Base-by-base conservation (phyloP, 768 basidiomycete genomes). In the Podaxis sp. region DNA sequence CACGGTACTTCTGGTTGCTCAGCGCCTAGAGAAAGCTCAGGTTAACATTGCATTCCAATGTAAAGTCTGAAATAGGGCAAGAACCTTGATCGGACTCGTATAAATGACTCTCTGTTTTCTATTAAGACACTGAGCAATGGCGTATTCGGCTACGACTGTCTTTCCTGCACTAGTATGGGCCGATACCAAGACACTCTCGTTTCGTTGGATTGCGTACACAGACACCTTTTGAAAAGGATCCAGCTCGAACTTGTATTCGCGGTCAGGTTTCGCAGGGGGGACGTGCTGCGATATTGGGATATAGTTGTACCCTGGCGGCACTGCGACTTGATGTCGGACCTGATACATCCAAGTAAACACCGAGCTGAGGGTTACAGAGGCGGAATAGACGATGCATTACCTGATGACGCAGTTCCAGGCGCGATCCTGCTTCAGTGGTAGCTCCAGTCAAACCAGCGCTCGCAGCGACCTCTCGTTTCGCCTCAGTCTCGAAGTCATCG, bases 81-180 rank as follows among this genome's bases (percentile, higher is more conserved):
- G 71, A 75, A 95, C 96, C 86, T 99, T 99, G 79, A 99, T 99
- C 59, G 97, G 97, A 83, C 93, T 95, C 24, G 97, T 99, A 77
- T 99, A 99, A 65, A 98, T 97, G 68, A 98, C 96, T 74, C 97
- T 84, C 77, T 97, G 93, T 71, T 94, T 94, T 71, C 91, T 89
- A 74, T 88, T 88, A 69, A 99, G 79, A 82, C 93, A 96, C 73
- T 94, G 93, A 0, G 97, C 97, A 71, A 99, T 98, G 51, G 97
- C 97, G 75, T 98, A 99, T 80, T 99, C 97, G 51, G 97, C 97
- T 64, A 99, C 97, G 65, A 98, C 97, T 2, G 97, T 99, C 78
- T 99, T 99, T 70, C 97, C 97, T 38, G 97, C 97, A 76, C 93
- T 96, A 4, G 97, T 99, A 79, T 99, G 97, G 0, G 97, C 97